Base-by-base conservation (phyloP, 2,329 filamentous ascomycete species). In the Eurotiales sp. region DNA sequence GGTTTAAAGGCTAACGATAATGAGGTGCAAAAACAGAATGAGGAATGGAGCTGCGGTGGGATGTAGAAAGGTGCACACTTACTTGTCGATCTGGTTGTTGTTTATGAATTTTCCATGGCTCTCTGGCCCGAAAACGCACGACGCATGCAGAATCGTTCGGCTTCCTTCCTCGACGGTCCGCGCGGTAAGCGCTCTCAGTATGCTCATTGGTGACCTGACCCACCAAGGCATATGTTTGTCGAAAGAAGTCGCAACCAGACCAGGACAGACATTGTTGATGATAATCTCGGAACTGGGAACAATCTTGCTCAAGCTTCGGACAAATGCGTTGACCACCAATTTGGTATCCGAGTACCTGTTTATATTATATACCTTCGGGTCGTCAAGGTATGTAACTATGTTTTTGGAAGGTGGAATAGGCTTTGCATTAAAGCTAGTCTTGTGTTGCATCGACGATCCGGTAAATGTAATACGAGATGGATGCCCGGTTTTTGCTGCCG, bases 251-350 rank as follows among this genome's bases (percentile, higher is more conserved):
- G 23, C 44, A 2, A 61, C 51, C 1, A 57, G 15, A 0, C 58
- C 59, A 0, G 58, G 59, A 22, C 57, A 59, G 15, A 57, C 50
- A 17, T 50, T 55, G 42, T 61, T 61, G 25, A 57, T 32, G 23
- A 60, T 53, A 27, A 60, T 42, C 36, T 61, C 54, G 12, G 43
- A 48, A 1, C 48, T 19, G 1, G 53, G 39, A 1, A 58, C 29
- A 2, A 51, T 10, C 11, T 23, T 54, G 1, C 52, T 53, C 2
- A 61, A 47, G 8, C 48, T 47, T 6, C 50, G 55, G 4, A 60
- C 51, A 17, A 58, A 58, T 5, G 55, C 56, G 39, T 57, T 55
- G 17, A 61, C 19, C 2, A 54, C 25, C 2, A 61, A 27, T 14
- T 60, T 59, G 29, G 55, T 58, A 22, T 57, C 53, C n/a, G 36